phyloP scores from a whole-genome alignment of 306 rosid genomes.

The Gillenia trifoliata region DNA sequence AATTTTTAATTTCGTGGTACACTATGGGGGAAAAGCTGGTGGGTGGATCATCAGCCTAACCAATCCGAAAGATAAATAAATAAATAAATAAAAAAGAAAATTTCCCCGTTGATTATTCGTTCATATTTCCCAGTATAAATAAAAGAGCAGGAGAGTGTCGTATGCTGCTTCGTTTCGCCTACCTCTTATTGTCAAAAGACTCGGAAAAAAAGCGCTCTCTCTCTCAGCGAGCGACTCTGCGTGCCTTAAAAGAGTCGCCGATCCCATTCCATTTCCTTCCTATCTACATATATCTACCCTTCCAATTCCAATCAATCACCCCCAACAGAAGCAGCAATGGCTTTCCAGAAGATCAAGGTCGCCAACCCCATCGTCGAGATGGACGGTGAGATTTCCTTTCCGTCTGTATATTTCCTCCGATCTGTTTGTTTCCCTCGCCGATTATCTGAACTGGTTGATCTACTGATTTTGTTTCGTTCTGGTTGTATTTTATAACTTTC shows the following conservation, averaged over 20 bases:
- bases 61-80: too few species aligned
- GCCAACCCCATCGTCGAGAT: constrained; percentile 96
- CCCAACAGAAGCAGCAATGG: constrained; percentile 36
- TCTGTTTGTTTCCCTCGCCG: neutral
- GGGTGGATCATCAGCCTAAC: neutral
- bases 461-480: neutral
- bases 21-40: neutral
- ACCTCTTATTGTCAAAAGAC: neutral
- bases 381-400: constrained; percentile 60
- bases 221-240: neutral
- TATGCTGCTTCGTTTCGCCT: neutral
- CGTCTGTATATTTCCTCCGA: neutral
- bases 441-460: neutral
- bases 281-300: neutral
- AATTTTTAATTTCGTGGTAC: too few species aligned
- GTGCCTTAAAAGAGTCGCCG: neutral
- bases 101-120: too few species aligned
- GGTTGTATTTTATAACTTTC: neutral
- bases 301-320: neutral
- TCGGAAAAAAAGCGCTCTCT: neutral
- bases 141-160: neutral
- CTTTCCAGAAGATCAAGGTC: constrained; percentile 82
- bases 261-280: neutral
- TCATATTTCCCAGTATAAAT: neutral
- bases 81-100: too few species aligned